Evolutionary conservation across 2,329 filamentous ascomycete genomes (phyloP), one percentile per base, ranked within the genome.

Genomic region (Fusarium sp.): DNA sequence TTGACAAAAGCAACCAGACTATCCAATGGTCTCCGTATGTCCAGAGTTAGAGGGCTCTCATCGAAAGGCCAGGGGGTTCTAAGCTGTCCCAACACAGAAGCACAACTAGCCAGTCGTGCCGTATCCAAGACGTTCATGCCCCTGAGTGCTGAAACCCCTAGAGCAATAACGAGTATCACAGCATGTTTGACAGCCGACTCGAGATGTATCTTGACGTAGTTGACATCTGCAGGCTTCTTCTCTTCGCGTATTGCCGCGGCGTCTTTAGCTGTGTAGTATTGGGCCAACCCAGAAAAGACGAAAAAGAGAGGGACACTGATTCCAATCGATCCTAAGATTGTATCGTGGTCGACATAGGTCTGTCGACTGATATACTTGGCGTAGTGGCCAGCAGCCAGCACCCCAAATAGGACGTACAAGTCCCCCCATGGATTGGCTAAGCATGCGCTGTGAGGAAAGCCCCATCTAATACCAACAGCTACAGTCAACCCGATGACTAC

Each of bases 271-370:
- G 71, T 57, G 48, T 67, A 65, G 42, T 67, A 64, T 45, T 75
- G 70, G 7, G 72, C 70, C 7, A 72, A 10, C 18, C 57, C 61
- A 11, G 72, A 60, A 37, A 69, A 13, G 7, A 61, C 42, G 10
- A 70, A 67, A 20, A 74, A 72, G 8, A 75, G 46, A 24, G 73
- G 70, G 4, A 65, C 27, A 25, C 49, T 74, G 10, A 74, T 41
- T 12, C 63, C 64, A 20, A 66, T n/a, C 7, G 73, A 66, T n/a
- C 53, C 51, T 32, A 75, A 42, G 10, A 67, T 24, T 18, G 47
- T 53, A 10, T 57, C n/a, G 4, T 32, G 57, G 11, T 55, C 65
- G 13, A 53, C 44, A 27, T 44, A 11, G 4, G 27, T 47, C n/a
- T 46, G 45, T 7, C 12, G 51, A 14, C 47, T 51, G 11, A 48